These are phyloP conservation scores for Ceratobasidium sp. DNA, from an alignment of 1,284 basidiomycete species.

Conservation along the genomic window DNA sequence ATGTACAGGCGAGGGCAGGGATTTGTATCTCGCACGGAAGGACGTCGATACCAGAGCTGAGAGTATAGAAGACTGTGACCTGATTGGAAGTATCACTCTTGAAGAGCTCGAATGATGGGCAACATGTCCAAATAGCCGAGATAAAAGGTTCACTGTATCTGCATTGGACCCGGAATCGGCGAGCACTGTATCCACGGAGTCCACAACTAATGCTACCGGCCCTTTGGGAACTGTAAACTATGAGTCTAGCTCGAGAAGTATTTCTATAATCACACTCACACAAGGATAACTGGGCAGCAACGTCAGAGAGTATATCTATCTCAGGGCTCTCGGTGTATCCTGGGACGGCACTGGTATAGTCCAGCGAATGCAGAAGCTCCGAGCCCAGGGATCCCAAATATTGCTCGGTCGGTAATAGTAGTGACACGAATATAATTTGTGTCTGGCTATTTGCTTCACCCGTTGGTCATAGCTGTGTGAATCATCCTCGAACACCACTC, in stretches of 20 bases:
- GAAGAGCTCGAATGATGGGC: conserved; percentile 57
- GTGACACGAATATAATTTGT: conserved; percentile 14
- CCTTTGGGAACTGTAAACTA: not conserved
- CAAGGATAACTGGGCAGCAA: not conserved
- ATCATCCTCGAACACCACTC: not conserved
- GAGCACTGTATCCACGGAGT: conserved; percentile 49
- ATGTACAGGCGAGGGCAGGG: conserved; percentile 48
- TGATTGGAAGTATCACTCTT: conserved; percentile 69
- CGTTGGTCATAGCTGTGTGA: not conserved
- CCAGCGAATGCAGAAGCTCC: not conserved
- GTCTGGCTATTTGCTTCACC: not conserved
- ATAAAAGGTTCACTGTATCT: conserved; percentile 54
- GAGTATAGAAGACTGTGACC: conserved; percentile 59
- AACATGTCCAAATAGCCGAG: conserved; percentile 19
- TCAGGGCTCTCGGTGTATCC: not conserved
- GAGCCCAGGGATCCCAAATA: not conserved
- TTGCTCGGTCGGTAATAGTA: not conserved
- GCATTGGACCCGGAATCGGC: conserved; percentile 64
- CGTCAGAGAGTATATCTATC: not conserved
- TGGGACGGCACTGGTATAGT: conserved; percentile 1
- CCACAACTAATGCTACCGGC: conserved; percentile 19
- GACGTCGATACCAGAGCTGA: conserved; percentile 64
- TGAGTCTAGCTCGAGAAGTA: not conserved
- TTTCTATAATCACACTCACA: not conserved
- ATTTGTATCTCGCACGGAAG: conserved; percentile 52